Evolutionary conservation across 1,284 basidiomycete genomes (phyloP).

Genomic region (Pulchroboletus neoregius): DNA sequence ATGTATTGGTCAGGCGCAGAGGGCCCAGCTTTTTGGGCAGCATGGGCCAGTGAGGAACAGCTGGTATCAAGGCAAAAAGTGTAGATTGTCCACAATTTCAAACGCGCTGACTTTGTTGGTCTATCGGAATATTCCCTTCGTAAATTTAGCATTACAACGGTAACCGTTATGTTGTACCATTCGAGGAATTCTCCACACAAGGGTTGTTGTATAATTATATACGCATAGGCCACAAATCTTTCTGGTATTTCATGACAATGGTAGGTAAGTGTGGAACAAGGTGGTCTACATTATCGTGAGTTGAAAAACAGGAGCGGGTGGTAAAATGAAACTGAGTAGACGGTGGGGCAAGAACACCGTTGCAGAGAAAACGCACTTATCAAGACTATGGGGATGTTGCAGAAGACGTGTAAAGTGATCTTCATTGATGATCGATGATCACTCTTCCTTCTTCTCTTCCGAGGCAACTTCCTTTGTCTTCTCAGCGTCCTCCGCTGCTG

Average conservation of each 20-base stretch:
- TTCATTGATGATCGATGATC: constrained; percentile 6
- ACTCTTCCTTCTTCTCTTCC: constrained; percentile 31
- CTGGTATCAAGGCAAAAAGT: constrained; percentile 7
- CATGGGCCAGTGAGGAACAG: constrained; percentile 51
- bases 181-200: not conserved
- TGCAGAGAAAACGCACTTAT: constrained; percentile 10
- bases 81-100: constrained; percentile 17
- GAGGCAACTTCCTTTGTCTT: constrained; percentile 25
- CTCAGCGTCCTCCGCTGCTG: constrained; percentile 30
- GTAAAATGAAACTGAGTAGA: constrained; percentile 9
- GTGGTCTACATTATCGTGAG: constrained; percentile 32
- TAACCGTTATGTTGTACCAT: not conserved
- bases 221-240: constrained; percentile 4
- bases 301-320: constrained; percentile 9
- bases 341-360: constrained; percentile 4
- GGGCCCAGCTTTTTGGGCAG: constrained; percentile 47
- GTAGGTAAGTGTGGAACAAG: constrained; percentile 28
- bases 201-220: not conserved
- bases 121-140: not conserved
- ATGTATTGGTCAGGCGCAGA: constrained; percentile 63
- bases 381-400: constrained; percentile 7
- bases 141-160: not conserved
- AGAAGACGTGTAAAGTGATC: constrained; percentile 5
- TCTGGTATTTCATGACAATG: constrained; percentile 30
- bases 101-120: not conserved